A percentile compares a stretch with the other conserved stretches of the same genome.
These are phyloP conservation scores for Septoria linicola DNA, from an alignment of 2,329 filamentous ascomycete genomes.

Conservation along the genomic window DNA sequence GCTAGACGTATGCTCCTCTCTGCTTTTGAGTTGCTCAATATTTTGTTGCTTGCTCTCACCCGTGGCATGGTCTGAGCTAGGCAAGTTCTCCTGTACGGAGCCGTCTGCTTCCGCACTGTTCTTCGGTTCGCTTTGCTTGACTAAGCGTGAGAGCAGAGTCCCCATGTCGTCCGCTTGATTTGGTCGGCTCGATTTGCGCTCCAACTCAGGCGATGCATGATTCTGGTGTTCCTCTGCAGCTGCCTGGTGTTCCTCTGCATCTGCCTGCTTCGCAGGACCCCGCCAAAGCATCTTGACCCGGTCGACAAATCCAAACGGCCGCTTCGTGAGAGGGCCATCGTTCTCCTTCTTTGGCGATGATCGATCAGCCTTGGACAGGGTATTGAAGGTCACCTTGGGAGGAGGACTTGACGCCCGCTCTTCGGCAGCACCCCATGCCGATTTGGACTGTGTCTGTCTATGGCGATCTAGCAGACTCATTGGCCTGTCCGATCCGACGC, in stretches of 20 bases:
- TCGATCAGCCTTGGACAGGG: constrained; percentile 14
- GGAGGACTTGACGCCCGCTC: neutral
- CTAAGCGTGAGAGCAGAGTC: neutral
- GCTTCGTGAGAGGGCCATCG: neutral
- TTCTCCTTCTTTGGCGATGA: constrained; percentile 12
- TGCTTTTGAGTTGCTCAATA: too few species aligned
- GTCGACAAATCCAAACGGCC: constrained; percentile 6
- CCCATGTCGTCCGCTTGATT: neutral
- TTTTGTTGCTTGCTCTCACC: too few species aligned
- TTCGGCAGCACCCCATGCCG: constrained; percentile 2
- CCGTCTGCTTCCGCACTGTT: too few species aligned
- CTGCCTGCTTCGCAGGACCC: neutral
- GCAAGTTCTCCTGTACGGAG: too few species aligned
- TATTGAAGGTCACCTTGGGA: constrained; percentile 11
- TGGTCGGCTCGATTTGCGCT: neutral
- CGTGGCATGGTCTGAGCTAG: too few species aligned
- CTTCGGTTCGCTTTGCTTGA: neutral
- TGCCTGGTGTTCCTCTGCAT: neutral
- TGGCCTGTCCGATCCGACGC: neutral
- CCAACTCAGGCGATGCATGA: neutral
- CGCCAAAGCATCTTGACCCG: constrained; percentile 2
- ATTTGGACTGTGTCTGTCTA: neutral
- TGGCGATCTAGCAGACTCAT: constrained; percentile 6
- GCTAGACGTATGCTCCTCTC: too few species aligned
- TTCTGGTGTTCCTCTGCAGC: neutral